Evolutionary conservation across 2,329 filamentous ascomycete species (phyloP), one percentile per base, ranked within the genome.

Genomic region (Pseudogymnoascus sp.): DNA sequence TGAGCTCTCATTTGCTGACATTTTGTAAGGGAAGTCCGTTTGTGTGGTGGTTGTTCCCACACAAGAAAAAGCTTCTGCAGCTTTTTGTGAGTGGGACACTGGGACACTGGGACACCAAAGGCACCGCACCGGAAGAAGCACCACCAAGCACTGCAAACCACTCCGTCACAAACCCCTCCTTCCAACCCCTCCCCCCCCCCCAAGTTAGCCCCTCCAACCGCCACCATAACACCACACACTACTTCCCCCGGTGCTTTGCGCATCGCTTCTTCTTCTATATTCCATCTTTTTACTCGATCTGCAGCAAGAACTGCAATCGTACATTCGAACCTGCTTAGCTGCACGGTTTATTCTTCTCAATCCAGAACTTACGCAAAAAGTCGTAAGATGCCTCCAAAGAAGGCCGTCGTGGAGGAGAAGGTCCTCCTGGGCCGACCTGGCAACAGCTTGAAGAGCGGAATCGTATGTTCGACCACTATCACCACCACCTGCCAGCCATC

Each of bases 361-460:
- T 76, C 79, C 69, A 79, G 83, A 73, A 76, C 74, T 70, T 86
- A 86, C 81, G 80, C 81, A 73, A 84, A 70, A 76, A 81, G 78
- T 76, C 82, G 77, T 76, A 92, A 86, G 76, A 99, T 99, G 95
- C 83, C 91, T 79, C 95, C 95, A 77, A 99, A 99, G 85, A 97
- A 97, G 81, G 81, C 80, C 62, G 88, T 86, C 72, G 86, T 91
- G 73, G 90, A 97, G 84, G 90, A 97, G 84, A 97, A 97, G 87
- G 84, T 97, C 78, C 87, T 95, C 71, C 84, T 99, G 78, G 95
- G 95, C 78, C 85, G 95, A 76, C 95, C 95, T 69, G 95, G 95
- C 75, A 99, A 99, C 85, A 97, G 86, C 81, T 79, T 99, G 79
- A 99, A 97, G 86, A 97, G 91, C 82, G 96, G 95, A 81, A 99